These are phyloP conservation scores for Plenodomus biglobosus DNA, from an alignment of 2,329 filamentous ascomycete species.

Conservation along the genomic window DNA sequence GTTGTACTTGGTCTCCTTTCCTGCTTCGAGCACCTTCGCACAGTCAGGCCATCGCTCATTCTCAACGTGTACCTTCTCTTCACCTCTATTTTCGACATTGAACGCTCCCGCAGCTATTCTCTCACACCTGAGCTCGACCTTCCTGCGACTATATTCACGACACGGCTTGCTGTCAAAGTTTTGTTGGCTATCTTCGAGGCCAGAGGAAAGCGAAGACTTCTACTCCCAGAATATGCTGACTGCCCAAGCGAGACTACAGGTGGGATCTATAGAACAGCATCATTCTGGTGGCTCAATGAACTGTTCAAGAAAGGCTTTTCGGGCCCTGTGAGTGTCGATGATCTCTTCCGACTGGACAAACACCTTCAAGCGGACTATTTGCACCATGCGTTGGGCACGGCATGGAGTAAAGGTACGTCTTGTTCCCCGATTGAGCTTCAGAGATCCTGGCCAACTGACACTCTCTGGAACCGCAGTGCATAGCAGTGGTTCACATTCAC, in stretches of 20 bases:
- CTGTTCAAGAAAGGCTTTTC: conserved; percentile 55
- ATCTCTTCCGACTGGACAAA: conserved; percentile 51
- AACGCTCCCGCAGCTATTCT: conserved; percentile 48
- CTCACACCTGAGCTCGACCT: conserved; percentile 32
- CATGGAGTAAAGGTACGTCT: conserved; percentile 47
- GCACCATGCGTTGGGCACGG: conserved; percentile 40
- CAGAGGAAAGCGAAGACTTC: conserved; percentile 47
- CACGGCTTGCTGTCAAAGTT: conserved; percentile 47
- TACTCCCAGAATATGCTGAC: conserved; percentile 43
- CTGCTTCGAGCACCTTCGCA: conserved; percentile 51
- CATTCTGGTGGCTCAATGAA: conserved; percentile 59
- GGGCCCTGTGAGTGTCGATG: conserved; percentile 48
- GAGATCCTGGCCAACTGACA: conserved; percentile 3
- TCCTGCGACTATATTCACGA: conserved; percentile 49
- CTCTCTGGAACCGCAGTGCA: conserved; percentile 11
- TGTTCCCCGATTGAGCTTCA: not conserved
- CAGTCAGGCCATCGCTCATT: conserved; percentile 51
- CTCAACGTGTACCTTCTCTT: conserved; percentile 52
- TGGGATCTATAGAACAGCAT: conserved; percentile 51
- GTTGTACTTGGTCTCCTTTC: conserved; percentile 46
- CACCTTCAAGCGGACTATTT: conserved; percentile 48
- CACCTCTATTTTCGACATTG: conserved; percentile 51
- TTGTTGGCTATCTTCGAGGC: conserved; percentile 51
- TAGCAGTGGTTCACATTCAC: conserved; percentile 20
- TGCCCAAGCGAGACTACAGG: conserved; percentile 56